phyloP scores from a whole-genome alignment of 345 rosid species.

The Ceriops zippeliana region DNA sequence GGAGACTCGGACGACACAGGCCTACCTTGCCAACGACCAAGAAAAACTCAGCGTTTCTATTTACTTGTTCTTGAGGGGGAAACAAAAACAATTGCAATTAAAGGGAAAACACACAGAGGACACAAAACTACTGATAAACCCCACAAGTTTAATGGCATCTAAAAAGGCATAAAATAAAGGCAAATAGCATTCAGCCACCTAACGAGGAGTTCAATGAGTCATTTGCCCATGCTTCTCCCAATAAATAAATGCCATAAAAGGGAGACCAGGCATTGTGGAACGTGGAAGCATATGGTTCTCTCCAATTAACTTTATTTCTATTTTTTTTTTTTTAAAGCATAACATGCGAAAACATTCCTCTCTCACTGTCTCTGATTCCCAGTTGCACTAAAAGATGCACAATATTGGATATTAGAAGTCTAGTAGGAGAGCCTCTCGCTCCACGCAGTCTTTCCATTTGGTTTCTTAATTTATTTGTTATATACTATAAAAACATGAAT shows the following conservation, averaged over 20 bases:
- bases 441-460: too few relatives aligned
- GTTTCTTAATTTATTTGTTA: too few relatives aligned
- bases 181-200: constrained; percentile 21
- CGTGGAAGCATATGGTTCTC: constrained; percentile 43
- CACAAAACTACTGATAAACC: not conserved
- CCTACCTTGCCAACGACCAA: too few relatives aligned
- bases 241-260: constrained; percentile 34
- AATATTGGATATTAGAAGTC: not conserved
- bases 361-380: constrained; percentile 20
- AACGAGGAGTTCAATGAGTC: not conserved
- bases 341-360: constrained; percentile 11
- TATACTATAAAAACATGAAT: too few relatives aligned
- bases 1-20: too few relatives aligned
- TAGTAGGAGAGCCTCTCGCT: not conserved
- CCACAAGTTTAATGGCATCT: not conserved
- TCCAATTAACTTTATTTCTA: constrained; percentile 5
- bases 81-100: not conserved
- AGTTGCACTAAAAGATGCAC: constrained; percentile 18
- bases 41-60: too few relatives aligned
- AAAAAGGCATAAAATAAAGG: not conserved
- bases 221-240: constrained; percentile 7
- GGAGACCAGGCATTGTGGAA: constrained; percentile 43
- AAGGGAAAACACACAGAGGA: not conserved
- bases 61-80: too few relatives aligned
- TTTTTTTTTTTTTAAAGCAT: not conserved